Evolutionary conservation across 2,329 filamentous ascomycete genomes (phyloP).

Genomic region (Elsinoe arachidis): DNA sequence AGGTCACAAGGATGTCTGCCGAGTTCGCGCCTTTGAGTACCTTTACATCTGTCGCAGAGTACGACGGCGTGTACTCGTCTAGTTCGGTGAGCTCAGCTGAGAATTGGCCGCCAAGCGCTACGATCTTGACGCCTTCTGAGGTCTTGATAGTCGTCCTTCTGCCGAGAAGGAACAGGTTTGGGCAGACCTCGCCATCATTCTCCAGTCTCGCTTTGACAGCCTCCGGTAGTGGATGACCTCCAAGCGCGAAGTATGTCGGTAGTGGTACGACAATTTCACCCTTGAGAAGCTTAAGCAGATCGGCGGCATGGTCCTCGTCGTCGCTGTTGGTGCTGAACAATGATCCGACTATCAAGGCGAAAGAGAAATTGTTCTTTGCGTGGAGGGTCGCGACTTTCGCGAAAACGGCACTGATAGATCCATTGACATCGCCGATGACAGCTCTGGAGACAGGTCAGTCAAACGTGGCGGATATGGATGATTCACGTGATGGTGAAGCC

Average conservation of each 20-base stretch:
- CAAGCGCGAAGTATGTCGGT: slow-evolving; percentile 85
- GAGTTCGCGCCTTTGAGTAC: slow-evolving; percentile 65
- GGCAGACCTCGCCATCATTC: slow-evolving; percentile 63
- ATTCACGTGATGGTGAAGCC: background rate
- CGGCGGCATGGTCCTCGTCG: slow-evolving; percentile 39
- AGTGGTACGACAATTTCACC: slow-evolving; percentile 68
- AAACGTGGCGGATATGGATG: background rate
- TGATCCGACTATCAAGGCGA: slow-evolving; percentile 77
- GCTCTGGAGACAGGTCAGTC: slow-evolving; percentile 43
- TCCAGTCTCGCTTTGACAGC: slow-evolving; percentile 65
- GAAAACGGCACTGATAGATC: slow-evolving; percentile 66
- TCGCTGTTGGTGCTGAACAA: slow-evolving; percentile 54
- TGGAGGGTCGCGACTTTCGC: slow-evolving; percentile 73
- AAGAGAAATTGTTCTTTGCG: slow-evolving; percentile 76
- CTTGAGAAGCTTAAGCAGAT: slow-evolving; percentile 56
- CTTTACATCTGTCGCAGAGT: slow-evolving; percentile 33
- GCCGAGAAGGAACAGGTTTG: slow-evolving; percentile 84
- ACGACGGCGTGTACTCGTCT: slow-evolving; percentile 40
- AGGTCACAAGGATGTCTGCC: slow-evolving; percentile 80
- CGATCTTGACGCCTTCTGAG: slow-evolving; percentile 77
- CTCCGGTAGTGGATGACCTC: slow-evolving; percentile 60
- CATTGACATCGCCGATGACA: slow-evolving; percentile 75
- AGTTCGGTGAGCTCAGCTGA: slow-evolving; percentile 43
- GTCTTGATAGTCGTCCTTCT: slow-evolving; percentile 85
- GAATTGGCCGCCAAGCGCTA: slow-evolving; percentile 63